A percentile compares a stretch with the other conserved stretches of the same genome.
Conservation (phyloP, 768 basidiomycete genomes). For the Tulasnella sp. region DNA sequence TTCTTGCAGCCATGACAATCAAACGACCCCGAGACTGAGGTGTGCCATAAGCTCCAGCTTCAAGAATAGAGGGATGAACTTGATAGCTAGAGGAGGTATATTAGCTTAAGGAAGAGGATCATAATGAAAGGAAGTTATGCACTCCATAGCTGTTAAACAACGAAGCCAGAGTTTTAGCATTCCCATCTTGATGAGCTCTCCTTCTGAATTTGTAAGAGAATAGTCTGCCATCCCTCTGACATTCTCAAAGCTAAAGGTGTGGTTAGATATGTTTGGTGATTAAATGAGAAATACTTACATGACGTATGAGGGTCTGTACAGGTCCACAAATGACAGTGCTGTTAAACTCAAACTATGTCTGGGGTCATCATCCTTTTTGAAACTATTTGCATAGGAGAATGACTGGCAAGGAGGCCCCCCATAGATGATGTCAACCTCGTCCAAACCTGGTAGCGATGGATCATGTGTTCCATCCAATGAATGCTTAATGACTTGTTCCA, state of each 20-base stretch:
- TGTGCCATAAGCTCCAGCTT: constrained; percentile 50
- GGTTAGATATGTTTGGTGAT: not conserved
- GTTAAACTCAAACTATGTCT: constrained; percentile 40
- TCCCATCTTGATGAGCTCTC: constrained; percentile 63
- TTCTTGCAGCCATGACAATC: constrained; percentile 44
- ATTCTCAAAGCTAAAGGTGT: constrained; percentile 2
- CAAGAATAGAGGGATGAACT: constrained; percentile 42
- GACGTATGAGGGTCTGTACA: constrained; percentile 24
- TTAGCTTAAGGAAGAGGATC: not conserved
- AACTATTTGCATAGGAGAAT: constrained; percentile 68
- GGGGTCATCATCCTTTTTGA: constrained; percentile 52
- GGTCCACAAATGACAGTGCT: constrained; percentile 45
- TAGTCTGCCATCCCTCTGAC: constrained; percentile 27
- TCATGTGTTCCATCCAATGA: not conserved
- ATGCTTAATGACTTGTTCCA: constrained; percentile 37
- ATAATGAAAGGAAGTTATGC: constrained; percentile 18
- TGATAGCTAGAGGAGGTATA: constrained; percentile 34
- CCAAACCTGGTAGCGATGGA: constrained; percentile 35
- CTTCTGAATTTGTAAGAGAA: constrained; percentile 38
- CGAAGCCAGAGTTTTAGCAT: constrained; percentile 60
- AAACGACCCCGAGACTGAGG: constrained; percentile 51
- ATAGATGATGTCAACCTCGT: constrained; percentile 52
- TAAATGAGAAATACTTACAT: constrained; percentile 17
- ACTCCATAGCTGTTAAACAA: constrained; percentile 61
- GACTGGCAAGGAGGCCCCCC: constrained; percentile 77